phyloP scores from a whole-genome alignment of 1,139 yeast genomes.

The Geotrichum klebahnii region DNA sequence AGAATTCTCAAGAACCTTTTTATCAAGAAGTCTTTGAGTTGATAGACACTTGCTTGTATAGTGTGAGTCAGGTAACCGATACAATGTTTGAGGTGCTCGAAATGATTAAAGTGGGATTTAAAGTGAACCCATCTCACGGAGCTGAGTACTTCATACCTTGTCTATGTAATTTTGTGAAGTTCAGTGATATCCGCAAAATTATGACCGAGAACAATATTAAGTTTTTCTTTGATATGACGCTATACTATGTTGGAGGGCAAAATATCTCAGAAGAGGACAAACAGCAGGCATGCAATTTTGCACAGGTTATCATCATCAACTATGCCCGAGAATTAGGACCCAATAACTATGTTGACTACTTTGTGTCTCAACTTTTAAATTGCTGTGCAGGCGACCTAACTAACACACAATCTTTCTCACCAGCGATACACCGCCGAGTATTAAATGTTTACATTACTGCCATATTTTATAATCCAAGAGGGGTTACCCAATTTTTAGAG shows the following conservation, averaged over 20 bases:
- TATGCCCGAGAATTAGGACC: conserved; percentile 1
- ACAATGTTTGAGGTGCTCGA: conserved; percentile 14
- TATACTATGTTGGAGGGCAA: conserved; percentile 1
- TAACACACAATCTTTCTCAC: background rate
- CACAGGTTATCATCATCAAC: conserved; percentile 11
- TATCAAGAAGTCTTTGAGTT: conserved; percentile 23
- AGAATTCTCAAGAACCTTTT: conserved; percentile 23
- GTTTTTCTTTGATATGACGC: conserved; percentile 13
- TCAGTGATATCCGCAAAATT: conserved; percentile 1
- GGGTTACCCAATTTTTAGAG: conserved; percentile 7
- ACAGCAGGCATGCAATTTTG: conserved; percentile 12
- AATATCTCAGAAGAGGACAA: conserved; percentile 4
- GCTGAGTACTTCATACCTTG: conserved; percentile 20
- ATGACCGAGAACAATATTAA: conserved; percentile 11
- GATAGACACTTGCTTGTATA: conserved; percentile 18
- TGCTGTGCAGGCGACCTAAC: conserved; percentile 4
- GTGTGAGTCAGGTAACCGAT: conserved; percentile 1
- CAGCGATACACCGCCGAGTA: background rate
- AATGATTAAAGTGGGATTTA: conserved; percentile 16
- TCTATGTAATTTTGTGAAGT: conserved; percentile 18
- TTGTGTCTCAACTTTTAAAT: conserved; percentile 17
- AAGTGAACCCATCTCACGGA: conserved; percentile 13
- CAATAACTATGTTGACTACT: conserved; percentile 9
- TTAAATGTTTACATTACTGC: conserved; percentile 2
- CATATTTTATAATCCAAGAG: conserved; percentile 9